Percentiles rank a stretch among this genome's conserved stretches.
Conservation (phyloP, 1,284 basidiomycete species). For the Cutaneotrichosporon sp. region DNA sequence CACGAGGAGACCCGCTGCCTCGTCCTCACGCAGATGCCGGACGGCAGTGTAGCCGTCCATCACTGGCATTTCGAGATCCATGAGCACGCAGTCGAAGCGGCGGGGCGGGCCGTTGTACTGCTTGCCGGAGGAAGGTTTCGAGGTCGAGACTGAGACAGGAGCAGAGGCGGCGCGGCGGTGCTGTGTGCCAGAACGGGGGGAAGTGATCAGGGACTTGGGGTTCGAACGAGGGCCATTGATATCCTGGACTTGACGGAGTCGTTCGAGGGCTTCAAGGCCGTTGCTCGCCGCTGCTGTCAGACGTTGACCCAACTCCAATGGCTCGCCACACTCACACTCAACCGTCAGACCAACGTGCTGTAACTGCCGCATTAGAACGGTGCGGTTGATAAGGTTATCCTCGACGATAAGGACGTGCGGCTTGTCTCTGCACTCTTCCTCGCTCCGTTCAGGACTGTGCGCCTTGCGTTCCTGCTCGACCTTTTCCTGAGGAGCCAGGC, state of each 20-base stretch:
- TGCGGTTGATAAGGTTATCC: slow-evolving; percentile 45
- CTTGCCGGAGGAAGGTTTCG: no score
- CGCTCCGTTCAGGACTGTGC: no score
- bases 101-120: background rate
- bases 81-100: slow-evolving; percentile 41
- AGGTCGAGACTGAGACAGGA: no score
- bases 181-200: no score
- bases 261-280: slow-evolving; percentile 49
- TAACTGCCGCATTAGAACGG: slow-evolving; percentile 21
- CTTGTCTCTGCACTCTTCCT: no score
- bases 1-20: slow-evolving; percentile 5
- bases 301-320: background rate
- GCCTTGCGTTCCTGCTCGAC: no score
- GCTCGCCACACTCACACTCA: background rate
- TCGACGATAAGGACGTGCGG: slow-evolving; percentile 29
- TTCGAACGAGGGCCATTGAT: no score
- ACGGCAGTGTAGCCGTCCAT: slow-evolving; percentile 23
- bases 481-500: background rate
- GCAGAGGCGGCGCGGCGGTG: no score
- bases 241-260: slow-evolving; percentile 18
- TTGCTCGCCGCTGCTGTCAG: slow-evolving; percentile 36
- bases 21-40: slow-evolving; percentile 11
- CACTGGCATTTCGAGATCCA: slow-evolving; percentile 48
- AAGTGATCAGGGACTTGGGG: no score
- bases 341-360: slow-evolving; percentile 12